Evolutionary conservation across 352 stramenopile species (phyloP), one percentile per base, ranked within the genome.

Genomic region (Pythium utonaiense): DNA sequence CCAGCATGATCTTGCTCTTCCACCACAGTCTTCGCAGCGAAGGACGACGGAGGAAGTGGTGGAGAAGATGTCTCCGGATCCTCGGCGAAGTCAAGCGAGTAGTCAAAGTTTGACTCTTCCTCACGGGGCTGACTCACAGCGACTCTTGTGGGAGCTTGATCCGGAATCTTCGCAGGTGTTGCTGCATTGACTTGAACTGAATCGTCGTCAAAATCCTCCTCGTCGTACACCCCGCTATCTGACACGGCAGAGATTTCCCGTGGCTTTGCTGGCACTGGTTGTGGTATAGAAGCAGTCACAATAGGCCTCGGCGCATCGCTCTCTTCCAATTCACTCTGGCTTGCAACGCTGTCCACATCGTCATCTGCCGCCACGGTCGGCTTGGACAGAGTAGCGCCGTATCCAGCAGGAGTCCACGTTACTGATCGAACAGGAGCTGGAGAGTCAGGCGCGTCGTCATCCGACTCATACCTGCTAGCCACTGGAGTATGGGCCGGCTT

Each of bases 61-160:
- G 24, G 60, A 24, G 44, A n/a, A 13, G 42, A 17, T 12, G 40
- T 2, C 13, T 52, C 56, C 41, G 67, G 69, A 48, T 87, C 75
- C 2, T 91, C 77, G 6, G 74, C 78, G 52, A 91, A 89, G 30
- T 91, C 77, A 69, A 89, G 86, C 40, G 81, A 91, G 60, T 89
- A 91, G 56, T 89, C 70, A 42, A 83, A 87, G 17, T 64, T 73
- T 0, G 64, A 71, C 13, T 78, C 72, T 7, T 58, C 33, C 12
- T 60, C 49, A 1, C 47, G 24, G 6, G 16, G 47, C 5, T 19
- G 17, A 60, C 36, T 44, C 36, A 7, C 16, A 9, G 14, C 13
- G 4, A 21, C 36, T 9, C 13, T 44, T 3, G 36, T 8, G 6
- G 21, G 21, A 21, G 14, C 14, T 22, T 14, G 36, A 14, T 44